Base-by-base conservation (phyloP, 352 stramenopile species). In the Plasmopara viticola region DNA sequence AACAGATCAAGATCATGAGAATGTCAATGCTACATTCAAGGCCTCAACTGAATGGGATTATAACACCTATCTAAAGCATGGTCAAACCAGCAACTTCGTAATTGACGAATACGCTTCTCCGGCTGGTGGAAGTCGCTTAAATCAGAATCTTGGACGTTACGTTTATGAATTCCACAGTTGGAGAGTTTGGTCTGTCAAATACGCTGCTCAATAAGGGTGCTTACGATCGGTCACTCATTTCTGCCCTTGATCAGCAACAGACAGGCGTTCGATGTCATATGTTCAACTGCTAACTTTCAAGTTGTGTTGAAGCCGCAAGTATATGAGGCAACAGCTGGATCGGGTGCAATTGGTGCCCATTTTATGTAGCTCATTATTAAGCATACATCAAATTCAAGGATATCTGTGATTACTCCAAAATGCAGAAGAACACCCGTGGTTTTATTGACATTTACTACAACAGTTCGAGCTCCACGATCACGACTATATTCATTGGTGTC, bases 291-390 rank as follows among this genome's bases (percentile, higher is more conserved):
- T 4, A 58, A 44, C 38, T 13, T 44, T 37, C 50, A 56, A 49
- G 15, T 29, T 17, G 40, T 49, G 5, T 18, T 15, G 10, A 35
- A 35, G 31, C 31, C 31, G 10, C 31, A 35, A 35, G 31, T 45
- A 12, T 57, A 35, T 17, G 42, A 33, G 2, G 9, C n/a, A 0
- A 4, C 51, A n/a, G 33, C 31, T 39, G 42, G 51, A 17, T 12
- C 31, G 10, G 10, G 45, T 20, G 30, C 50, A n/a, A 8, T 7
- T 39, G 40, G 40, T 41, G 31, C 33, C 4, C 31, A 20, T 35
- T 51, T 13, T 50, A 50, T 15, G 46, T 44, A 28, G 47, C 50
- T 20, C 41, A 57, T 35, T 57, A 57, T n/a, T 18, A 44, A 18
- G 45, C 45, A 1, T 43, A n/a, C 9, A 35, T 51, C 9, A 41